These are phyloP conservation scores for Linanthus parryae DNA, from an alignment of 148 eudicot species.

Conservation along the genomic window DNA sequence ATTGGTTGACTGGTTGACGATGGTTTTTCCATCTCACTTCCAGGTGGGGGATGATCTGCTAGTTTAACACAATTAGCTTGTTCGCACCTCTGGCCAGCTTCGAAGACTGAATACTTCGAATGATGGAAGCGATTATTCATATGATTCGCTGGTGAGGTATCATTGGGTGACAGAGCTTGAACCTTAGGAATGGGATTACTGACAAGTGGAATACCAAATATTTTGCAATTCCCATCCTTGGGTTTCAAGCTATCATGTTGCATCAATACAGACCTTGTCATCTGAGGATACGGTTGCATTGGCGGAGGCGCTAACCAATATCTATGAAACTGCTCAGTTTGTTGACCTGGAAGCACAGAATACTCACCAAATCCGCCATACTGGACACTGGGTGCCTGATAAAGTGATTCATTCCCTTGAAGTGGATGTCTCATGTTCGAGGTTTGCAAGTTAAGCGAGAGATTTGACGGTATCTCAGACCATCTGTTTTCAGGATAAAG, in stretches of 20 bases:
- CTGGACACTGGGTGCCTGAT: slow-evolving; percentile 38
- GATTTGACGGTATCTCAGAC: slow-evolving; percentile 39
- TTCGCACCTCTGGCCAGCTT: slow-evolving; percentile 38
- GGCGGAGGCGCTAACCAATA: slow-evolving; percentile 55
- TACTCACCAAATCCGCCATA: slow-evolving; percentile 46
- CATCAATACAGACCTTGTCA: slow-evolving; percentile 13
- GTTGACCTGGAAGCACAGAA: slow-evolving; percentile 30
- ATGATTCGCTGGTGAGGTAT: slow-evolving; percentile 28
- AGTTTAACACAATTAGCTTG: slow-evolving; percentile 40
- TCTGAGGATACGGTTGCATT: slow-evolving; percentile 33
- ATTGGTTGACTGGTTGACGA: slow-evolving; percentile 14
- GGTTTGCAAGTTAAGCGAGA: slow-evolving; percentile 62
- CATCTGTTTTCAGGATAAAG: slow-evolving; percentile 35
- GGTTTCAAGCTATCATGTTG: slow-evolving; percentile 33
- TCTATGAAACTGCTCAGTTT: slow-evolving; percentile 38
- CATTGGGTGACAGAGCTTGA: slow-evolving; percentile 16
- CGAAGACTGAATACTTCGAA: too few species aligned
- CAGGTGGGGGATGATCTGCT: slow-evolving; percentile 26
- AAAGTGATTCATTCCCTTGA: slow-evolving; percentile 29
- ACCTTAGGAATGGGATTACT: slow-evolving; percentile 29
- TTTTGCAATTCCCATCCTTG: slow-evolving; percentile 54
- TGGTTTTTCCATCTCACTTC: slow-evolving; percentile 46
- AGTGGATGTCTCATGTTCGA: slow-evolving; percentile 32
- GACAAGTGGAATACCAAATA: slow-evolving; percentile 66
- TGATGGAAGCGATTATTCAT: too few species aligned